These are phyloP conservation scores for Macrotyloma uniflorum DNA, from an alignment of 306 rosid genomes.

Conservation along the genomic window DNA sequence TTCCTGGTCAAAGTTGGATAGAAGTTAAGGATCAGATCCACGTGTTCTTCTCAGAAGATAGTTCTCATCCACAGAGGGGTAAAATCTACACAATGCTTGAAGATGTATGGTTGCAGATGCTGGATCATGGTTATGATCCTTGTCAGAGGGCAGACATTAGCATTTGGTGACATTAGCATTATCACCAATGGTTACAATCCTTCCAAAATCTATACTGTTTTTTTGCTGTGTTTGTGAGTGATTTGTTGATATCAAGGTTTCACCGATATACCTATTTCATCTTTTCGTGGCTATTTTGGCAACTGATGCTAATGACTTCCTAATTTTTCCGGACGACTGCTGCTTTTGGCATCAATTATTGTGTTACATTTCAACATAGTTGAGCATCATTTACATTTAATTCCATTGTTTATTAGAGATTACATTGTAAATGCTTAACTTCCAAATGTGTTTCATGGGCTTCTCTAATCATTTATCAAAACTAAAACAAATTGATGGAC, in stretches of 20 bases:
- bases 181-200: neutral
- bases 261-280: neutral
- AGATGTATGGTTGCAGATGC: slow-evolving; percentile 67
- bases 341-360: neutral
- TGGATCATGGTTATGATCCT: slow-evolving; percentile 61
- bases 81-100: slow-evolving; percentile 58
- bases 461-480: neutral
- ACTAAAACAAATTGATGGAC: too few relatives aligned
- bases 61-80: slow-evolving; percentile 64
- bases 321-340: neutral
- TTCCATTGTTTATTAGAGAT: too few relatives aligned
- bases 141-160: slow-evolving; percentile 41
- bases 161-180: slow-evolving; percentile 21
- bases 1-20: slow-evolving; percentile 71
- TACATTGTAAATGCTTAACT: neutral
- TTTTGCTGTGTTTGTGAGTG: neutral
- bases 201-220: neutral
- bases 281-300: neutral
- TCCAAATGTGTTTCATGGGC: neutral
- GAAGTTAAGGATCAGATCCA: slow-evolving; percentile 65
- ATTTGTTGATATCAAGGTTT: neutral
- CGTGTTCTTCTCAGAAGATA: slow-evolving; percentile 68
- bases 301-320: neutral
- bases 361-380: neutral
- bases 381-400: too few relatives aligned